phyloP scores from a whole-genome alignment of 176 grass and related monocot genomes.

The Triticum aestivum region DNA sequence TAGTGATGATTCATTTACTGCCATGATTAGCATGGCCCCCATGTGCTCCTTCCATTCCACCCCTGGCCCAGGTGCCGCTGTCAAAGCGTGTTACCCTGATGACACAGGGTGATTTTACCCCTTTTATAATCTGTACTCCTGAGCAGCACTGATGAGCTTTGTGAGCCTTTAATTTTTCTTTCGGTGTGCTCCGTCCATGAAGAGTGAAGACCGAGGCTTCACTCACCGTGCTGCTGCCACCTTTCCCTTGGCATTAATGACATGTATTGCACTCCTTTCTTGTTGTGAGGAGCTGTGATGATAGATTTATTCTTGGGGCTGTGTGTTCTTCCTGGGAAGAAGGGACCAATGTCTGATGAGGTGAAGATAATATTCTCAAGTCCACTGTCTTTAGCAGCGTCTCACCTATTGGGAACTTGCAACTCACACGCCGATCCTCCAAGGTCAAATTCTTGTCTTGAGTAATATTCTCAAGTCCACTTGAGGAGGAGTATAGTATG shows the following conservation, averaged over 20 bases:
- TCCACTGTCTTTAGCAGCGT: constrained; percentile 17
- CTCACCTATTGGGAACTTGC: constrained; percentile 41
- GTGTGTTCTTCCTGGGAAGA: constrained; percentile 50
- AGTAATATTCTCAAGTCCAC: too few relatives aligned
- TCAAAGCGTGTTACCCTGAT: constrained; percentile 27
- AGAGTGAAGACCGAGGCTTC: neutral
- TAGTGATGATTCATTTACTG: constrained; percentile 38
- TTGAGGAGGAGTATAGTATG: too few relatives aligned
- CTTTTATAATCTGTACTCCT: neutral
- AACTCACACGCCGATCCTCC: constrained; percentile 13
- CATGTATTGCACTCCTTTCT: constrained; percentile 5
- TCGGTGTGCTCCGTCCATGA: neutral
- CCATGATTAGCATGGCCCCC: constrained; percentile 27
- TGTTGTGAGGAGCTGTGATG: constrained; percentile 1
- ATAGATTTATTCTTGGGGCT: constrained; percentile 37
- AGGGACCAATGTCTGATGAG: constrained; percentile 41
- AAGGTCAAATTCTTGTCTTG: constrained; percentile 23
- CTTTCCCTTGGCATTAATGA: constrained; percentile 36
- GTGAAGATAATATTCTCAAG: constrained; percentile 1
- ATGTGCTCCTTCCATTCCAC: constrained; percentile 28
- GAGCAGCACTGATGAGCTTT: neutral
- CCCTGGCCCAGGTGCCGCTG: constrained; percentile 21
- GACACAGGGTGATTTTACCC: neutral
- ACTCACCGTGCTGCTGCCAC: constrained; percentile 15
- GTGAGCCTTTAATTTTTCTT: neutral